These are phyloP conservation scores for Galeopsis tetrahit DNA, from an alignment of 257 asterid genomes.

Conservation along the genomic window DNA sequence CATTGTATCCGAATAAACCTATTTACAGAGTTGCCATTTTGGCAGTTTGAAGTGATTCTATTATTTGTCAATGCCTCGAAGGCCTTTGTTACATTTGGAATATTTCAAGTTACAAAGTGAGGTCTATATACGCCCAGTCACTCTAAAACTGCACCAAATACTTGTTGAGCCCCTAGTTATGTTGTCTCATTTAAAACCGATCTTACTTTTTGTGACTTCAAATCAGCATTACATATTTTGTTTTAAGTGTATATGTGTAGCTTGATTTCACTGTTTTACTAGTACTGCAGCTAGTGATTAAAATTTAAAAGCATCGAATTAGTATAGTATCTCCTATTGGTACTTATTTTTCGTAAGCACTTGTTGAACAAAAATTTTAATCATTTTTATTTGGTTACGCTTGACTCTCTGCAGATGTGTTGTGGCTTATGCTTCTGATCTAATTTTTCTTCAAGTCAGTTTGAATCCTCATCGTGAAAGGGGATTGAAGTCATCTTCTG, in stretches of 20 bases:
- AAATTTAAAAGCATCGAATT: background rate
- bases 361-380: constrained; percentile 10
- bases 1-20: background rate
- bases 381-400: constrained; percentile 25
- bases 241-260: background rate
- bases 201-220: constrained; percentile 23
- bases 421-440: constrained; percentile 89
- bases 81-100: background rate
- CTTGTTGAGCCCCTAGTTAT: background rate
- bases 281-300: constrained; percentile 5
- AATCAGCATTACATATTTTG: background rate
- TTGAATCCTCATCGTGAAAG: constrained; percentile 84
- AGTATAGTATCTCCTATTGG: constrained; percentile 10
- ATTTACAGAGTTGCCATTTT: constrained; percentile 6
- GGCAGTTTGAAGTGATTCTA: constrained; percentile 1
- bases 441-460: constrained; percentile 70
- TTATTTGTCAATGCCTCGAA: background rate
- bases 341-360: background rate
- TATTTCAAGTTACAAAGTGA: background rate
- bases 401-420: constrained; percentile 70
- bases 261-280: background rate
- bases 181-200: background rate
- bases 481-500: constrained; percentile 63
- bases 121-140: background rate
- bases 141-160: background rate